Percentiles rank a stretch among this genome's conserved stretches.
Evolutionary conservation across 1,139 yeast species (phyloP).

Genomic region (Nakaseomyces delphensis): DNA sequence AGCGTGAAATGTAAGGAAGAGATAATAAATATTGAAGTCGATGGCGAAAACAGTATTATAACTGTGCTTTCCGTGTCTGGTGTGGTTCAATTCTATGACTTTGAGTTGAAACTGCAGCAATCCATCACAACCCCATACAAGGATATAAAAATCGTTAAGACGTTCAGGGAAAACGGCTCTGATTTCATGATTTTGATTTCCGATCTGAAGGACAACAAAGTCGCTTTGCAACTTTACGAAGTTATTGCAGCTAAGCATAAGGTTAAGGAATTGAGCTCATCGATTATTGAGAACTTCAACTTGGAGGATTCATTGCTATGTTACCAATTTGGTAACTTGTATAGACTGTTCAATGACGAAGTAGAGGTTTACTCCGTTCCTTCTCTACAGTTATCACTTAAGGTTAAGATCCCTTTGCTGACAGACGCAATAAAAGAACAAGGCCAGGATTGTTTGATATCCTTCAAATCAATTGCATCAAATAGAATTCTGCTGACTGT

Average conservation of each 20-base stretch:
- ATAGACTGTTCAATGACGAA: constrained; percentile 17
- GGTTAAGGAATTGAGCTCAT: constrained; percentile 23
- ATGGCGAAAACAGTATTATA: constrained; percentile 30
- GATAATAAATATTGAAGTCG: constrained; percentile 29
- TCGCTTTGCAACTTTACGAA: constrained; percentile 23
- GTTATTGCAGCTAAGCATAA: constrained; percentile 10
- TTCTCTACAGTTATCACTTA: constrained; percentile 26
- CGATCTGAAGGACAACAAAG: constrained; percentile 18
- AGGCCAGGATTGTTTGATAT: constrained; percentile 14
- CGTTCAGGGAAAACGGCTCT: constrained; percentile 17
- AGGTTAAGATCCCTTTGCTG: constrained; percentile 22
- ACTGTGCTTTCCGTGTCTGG: constrained; percentile 41
- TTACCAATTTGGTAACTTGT: constrained; percentile 25
- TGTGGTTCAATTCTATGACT: constrained; percentile 33
- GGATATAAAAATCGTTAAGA: constrained; percentile 19
- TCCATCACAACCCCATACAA: constrained; percentile 21
- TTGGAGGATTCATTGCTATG: constrained; percentile 19
- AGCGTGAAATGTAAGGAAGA: constrained; percentile 28
- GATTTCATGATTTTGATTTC: constrained; percentile 20
- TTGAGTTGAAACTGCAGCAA: constrained; percentile 21
- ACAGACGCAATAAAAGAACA: constrained; percentile 8
- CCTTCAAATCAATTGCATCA: constrained; percentile 30
- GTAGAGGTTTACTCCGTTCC: constrained; percentile 25
- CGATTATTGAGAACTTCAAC: constrained; percentile 21
- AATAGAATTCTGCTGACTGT: constrained; percentile 35